Evolutionary conservation across 2,329 filamentous ascomycete genomes (phyloP).

Genomic region (Paracoccidioides brasiliensis): DNA sequence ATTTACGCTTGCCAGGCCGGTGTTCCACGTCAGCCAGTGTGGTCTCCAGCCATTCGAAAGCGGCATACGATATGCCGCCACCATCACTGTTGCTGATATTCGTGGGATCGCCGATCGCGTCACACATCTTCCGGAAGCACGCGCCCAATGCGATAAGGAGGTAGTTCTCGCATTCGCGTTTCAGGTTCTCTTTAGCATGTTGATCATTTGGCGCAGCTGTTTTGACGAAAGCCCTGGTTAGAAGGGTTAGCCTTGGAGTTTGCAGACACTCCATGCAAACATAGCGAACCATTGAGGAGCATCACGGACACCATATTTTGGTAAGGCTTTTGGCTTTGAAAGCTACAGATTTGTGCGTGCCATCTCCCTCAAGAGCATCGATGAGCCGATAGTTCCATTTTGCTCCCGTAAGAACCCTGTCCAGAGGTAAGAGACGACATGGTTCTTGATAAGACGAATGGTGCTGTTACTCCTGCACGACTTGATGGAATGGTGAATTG

Average conservation of each 20-base stretch:
- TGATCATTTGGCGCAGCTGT: conserved; percentile 2
- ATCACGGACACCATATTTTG: neutral
- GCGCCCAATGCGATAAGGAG: conserved; percentile 1
- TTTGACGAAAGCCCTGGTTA: conserved; percentile 8
- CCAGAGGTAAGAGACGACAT: conserved; percentile 1
- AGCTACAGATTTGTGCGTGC: conserved; percentile 3
- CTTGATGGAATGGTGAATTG: neutral
- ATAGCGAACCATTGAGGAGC: conserved; percentile 6
- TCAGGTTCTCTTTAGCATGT: conserved; percentile 4
- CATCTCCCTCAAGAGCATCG: conserved; percentile 1
- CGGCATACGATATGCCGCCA: conserved; percentile 1
- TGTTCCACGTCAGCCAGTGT: conserved; percentile 8
- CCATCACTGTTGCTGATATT: neutral
- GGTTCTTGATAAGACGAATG: neutral
- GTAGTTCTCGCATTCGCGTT: conserved; percentile 6
- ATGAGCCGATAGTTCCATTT: conserved; percentile 6
- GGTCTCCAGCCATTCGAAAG: conserved; percentile 7
- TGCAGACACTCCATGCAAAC: conserved; percentile 3
- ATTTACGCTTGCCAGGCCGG: conserved; percentile 5
- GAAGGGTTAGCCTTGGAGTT: conserved; percentile 1
- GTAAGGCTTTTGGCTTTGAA: conserved; percentile 7
- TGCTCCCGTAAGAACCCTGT: neutral
- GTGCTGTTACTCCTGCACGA: neutral
- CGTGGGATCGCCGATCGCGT: conserved; percentile 2
- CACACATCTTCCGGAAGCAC: conserved; percentile 8